These are phyloP conservation scores for Flaveria brownii DNA, from an alignment of 129 eudicot species.

Conservation along the genomic window DNA sequence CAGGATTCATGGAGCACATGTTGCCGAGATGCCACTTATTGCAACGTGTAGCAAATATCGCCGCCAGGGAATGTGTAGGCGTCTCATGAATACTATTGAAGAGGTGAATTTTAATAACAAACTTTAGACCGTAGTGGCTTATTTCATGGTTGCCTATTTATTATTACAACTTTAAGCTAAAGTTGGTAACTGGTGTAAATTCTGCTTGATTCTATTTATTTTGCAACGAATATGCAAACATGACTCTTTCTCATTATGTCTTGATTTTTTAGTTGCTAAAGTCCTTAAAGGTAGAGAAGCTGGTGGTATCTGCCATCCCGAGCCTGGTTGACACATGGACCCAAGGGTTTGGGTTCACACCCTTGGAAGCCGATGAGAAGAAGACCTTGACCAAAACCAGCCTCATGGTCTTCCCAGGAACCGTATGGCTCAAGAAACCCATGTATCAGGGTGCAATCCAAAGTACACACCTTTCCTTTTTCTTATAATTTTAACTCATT, in stretches of 20 bases:
- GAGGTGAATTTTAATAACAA: constrained; percentile 50
- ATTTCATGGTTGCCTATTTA: constrained; percentile 11
- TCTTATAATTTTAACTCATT: neutral
- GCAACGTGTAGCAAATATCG: constrained; percentile 92
- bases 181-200: neutral
- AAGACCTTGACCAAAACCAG: constrained; percentile 55
- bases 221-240: neutral
- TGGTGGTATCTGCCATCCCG: constrained; percentile 84
- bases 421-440: constrained; percentile 82
- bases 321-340: constrained; percentile 89
- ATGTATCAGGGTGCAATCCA: constrained; percentile 31
- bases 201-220: neutral
- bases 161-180: constrained; percentile 7
- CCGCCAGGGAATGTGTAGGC: constrained; percentile 97
- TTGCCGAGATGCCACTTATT: constrained; percentile 96
- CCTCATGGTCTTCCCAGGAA: constrained; percentile 93
- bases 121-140: neutral
- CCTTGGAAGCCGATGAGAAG: constrained; percentile 72
- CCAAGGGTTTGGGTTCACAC: constrained; percentile 76
- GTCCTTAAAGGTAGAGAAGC: constrained; percentile 79
- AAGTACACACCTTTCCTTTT: constrained; percentile 22
- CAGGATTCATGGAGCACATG: constrained; percentile 87
- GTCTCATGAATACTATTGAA: constrained; percentile 69
- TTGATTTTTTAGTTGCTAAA: constrained; percentile 60
- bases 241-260: neutral